Evolutionary conservation across 2,329 filamentous ascomycete species (phyloP).

Genomic region (Gnomoniopsis sp.): DNA sequence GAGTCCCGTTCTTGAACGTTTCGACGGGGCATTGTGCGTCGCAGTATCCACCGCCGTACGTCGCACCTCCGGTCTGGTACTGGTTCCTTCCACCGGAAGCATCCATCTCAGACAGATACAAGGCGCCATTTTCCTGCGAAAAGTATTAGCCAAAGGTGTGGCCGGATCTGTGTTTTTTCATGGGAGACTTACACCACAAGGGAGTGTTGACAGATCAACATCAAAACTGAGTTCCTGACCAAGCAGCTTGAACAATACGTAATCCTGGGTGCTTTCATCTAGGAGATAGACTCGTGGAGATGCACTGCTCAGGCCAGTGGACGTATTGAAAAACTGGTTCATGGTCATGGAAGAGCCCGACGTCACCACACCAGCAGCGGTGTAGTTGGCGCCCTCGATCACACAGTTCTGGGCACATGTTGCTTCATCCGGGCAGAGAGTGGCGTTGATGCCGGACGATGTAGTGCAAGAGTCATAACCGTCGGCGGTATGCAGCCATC

Average conservation of each 20-base stretch:
- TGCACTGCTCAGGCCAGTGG: constrained; percentile 18
- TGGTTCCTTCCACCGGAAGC: constrained; percentile 49
- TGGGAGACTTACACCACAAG: constrained; percentile 40
- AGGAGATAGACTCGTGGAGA: constrained; percentile 50
- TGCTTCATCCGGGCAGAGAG: constrained; percentile 37
- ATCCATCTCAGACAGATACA: constrained; percentile 33
- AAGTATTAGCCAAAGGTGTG: not conserved
- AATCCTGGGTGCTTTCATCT: constrained; percentile 11
- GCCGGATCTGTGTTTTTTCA: not conserved
- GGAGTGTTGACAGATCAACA: constrained; percentile 59
- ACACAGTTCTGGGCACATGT: constrained; percentile 47
- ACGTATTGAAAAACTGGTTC: constrained; percentile 24
- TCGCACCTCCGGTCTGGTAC: constrained; percentile 34
- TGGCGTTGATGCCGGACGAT: constrained; percentile 26
- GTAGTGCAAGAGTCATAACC: constrained; percentile 23
- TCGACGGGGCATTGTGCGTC: constrained; percentile 36
- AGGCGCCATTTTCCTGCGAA: constrained; percentile 52
- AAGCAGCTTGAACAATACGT: constrained; percentile 47
- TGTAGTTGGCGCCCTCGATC: constrained; percentile 44
- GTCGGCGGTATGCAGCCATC: constrained; percentile 34
- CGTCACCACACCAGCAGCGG: constrained; percentile 24
- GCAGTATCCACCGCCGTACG: constrained; percentile 46
- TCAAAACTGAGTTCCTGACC: constrained; percentile 63
- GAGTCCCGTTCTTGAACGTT: constrained; percentile 35
- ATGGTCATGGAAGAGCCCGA: constrained; percentile 25